phyloP scores from a whole-genome alignment of 2,329 filamentous ascomycete species.

The Microdochium trichocladiopsis region DNA sequence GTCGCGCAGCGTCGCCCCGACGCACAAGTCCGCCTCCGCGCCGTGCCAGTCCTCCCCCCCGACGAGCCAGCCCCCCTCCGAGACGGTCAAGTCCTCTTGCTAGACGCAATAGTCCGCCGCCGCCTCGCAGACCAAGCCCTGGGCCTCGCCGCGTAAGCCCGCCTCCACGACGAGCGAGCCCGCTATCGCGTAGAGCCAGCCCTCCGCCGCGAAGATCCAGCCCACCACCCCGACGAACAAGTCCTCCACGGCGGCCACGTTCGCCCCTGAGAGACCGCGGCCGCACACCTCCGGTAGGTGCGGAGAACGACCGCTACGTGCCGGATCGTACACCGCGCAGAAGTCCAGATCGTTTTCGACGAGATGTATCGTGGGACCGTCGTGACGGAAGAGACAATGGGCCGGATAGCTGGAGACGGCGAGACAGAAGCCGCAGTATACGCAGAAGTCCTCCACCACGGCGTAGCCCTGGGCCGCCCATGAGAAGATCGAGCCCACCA shows the following conservation, averaged over 20 bases:
- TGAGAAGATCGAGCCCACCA: constrained; percentile 21
- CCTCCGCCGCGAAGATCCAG: constrained; percentile 1
- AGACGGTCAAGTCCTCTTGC: constrained; percentile 15
- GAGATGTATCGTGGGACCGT: constrained; percentile 26
- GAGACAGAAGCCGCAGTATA: constrained; percentile 30
- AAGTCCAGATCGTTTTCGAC: constrained; percentile 33
- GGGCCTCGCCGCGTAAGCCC: not conserved
- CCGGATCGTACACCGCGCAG: constrained; percentile 32
- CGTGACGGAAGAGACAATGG: not conserved
- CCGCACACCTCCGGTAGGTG: constrained; percentile 28
- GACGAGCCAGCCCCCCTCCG: constrained; percentile 4
- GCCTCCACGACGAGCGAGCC: constrained; percentile 6
- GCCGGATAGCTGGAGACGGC: constrained; percentile 28
- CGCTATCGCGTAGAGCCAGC: constrained; percentile 9
- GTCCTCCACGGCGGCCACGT: constrained; percentile 5
- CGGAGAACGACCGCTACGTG: constrained; percentile 39
- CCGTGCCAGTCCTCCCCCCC: constrained; percentile 4
- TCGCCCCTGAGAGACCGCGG: constrained; percentile 19
- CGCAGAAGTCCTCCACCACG: constrained; percentile 26
- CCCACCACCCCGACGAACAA: constrained; percentile 15
- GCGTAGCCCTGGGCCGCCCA: constrained; percentile 18
- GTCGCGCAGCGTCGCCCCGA: constrained; percentile 28
- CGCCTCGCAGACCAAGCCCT: not conserved
- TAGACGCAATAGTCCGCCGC: not conserved
- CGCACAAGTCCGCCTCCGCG: constrained; percentile 8